These are phyloP conservation scores for Cordyceps cateniannulata DNA, from an alignment of 2,329 filamentous ascomycete genomes.

Conservation along the genomic window DNA sequence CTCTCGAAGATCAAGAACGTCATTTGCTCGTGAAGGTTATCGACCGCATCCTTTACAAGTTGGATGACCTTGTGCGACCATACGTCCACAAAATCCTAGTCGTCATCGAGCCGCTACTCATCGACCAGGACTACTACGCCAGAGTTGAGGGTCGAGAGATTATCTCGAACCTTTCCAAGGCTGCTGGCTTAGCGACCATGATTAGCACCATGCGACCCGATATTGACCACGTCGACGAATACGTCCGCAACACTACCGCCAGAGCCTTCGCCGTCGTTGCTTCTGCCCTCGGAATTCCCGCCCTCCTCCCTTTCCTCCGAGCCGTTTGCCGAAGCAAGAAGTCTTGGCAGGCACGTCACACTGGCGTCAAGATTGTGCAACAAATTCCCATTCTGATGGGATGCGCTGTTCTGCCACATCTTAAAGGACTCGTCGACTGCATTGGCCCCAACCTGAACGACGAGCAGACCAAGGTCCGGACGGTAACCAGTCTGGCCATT, in stretches of 20 bases:
- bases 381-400: conserved; percentile 99
- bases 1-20: conserved; percentile 92
- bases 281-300: conserved; percentile 90
- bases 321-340: conserved; percentile 98
- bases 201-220: conserved; percentile 99
- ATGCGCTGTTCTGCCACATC: conserved; percentile 87
- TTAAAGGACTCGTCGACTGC: conserved; percentile 94
- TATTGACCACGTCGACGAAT: conserved; percentile 97
- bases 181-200: conserved; percentile 95
- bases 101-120: conserved; percentile 97
- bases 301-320: conserved; percentile 86
- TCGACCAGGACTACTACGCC: conserved; percentile 99
- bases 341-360: conserved; percentile 96
- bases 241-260: conserved; percentile 95
- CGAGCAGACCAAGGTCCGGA: conserved; percentile 95
- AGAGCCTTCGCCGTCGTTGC: conserved; percentile 96
- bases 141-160: conserved; percentile 97
- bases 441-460: conserved; percentile 95
- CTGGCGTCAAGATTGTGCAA: conserved; percentile 97
- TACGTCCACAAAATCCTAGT: conserved; percentile 98
- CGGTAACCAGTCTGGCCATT: conserved; percentile 90
- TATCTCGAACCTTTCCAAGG: conserved; percentile 95
- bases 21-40: conserved; percentile 99
- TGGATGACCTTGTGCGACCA: conserved; percentile 91
- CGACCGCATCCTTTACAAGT: conserved; percentile 95